Evolutionary conservation across 805 yeast species (phyloP).

Genomic region (Candida mattraensis): DNA sequence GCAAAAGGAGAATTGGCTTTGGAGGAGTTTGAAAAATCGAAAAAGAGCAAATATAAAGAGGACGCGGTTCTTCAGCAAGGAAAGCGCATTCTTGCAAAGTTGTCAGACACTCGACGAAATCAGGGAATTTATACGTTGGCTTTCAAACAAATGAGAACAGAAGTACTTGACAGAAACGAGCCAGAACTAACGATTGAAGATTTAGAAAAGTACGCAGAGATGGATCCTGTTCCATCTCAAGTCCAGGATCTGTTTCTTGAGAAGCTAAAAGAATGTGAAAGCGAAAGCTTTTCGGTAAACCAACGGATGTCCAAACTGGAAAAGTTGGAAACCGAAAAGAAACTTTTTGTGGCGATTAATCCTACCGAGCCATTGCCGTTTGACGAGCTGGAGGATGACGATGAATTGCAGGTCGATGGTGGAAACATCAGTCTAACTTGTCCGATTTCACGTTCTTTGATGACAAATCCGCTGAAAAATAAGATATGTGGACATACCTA

Average conservation of each 20-base stretch:
- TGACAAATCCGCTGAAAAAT: slow-evolving; percentile 56
- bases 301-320: slow-evolving; percentile 8
- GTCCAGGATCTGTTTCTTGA: slow-evolving; percentile 22
- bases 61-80: slow-evolving; percentile 17
- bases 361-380: slow-evolving; percentile 66
- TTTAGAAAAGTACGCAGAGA: slow-evolving; percentile 24
- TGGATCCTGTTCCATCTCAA: slow-evolving; percentile 16
- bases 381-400: slow-evolving; percentile 38
- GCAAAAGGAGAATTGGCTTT: slow-evolving; percentile 11
- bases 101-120: slow-evolving; percentile 8
- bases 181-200: slow-evolving; percentile 24
- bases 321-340: slow-evolving; percentile 34
- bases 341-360: slow-evolving; percentile 49
- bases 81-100: slow-evolving; percentile 7
- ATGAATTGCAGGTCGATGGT: slow-evolving; percentile 66
- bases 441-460: slow-evolving; percentile 58
- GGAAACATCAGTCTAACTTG: slow-evolving; percentile 69
- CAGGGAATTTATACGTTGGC: slow-evolving; percentile 13
- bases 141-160: slow-evolving; percentile 21
- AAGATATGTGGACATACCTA: slow-evolving; percentile 60
- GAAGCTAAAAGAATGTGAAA: background rate
- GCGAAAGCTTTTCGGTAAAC: slow-evolving; percentile 7
- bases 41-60: slow-evolving; percentile 12
- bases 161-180: slow-evolving; percentile 23
- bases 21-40: slow-evolving; percentile 15